Conservation (phyloP, 164 flowering plant species). For the Akebia trifoliata region DNA sequence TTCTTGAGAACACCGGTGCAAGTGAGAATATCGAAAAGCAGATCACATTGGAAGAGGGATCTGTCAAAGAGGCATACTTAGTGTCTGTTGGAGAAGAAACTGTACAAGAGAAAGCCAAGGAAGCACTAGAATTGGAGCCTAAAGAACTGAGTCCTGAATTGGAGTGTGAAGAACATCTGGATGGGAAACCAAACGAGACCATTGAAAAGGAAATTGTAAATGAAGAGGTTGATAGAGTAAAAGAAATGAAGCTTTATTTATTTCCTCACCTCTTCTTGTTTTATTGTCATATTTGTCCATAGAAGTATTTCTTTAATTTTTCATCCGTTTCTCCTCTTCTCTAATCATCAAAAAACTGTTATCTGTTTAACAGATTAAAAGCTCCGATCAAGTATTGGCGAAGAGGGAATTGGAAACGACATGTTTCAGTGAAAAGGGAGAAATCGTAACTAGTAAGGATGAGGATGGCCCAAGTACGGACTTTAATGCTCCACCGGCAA, state of each 20-base stretch:
- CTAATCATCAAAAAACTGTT: neutral
- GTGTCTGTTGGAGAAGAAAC: conserved; percentile 7
- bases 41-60: conserved; percentile 9
- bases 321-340: neutral
- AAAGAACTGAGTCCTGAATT: conserved; percentile 1
- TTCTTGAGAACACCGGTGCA: conserved; percentile 10
- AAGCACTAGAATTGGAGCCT: conserved; percentile 3
- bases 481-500: conserved; percentile 5
- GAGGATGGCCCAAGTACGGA: conserved; percentile 9
- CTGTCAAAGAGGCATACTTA: conserved; percentile 6
- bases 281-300: neutral
- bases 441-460: conserved; percentile 5
- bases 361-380: conserved; percentile 6
- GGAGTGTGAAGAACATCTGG: neutral
- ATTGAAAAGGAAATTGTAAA: neutral
- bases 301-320: neutral
- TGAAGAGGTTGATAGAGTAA: conserved; percentile 6
- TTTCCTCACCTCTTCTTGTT: neutral
- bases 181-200: conserved; percentile 4
- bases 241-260: neutral
- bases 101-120: conserved; percentile 3
- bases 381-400: conserved; percentile 8
- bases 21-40: conserved; percentile 9
- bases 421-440: conserved; percentile 9
- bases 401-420: conserved; percentile 5